A percentile compares a stretch with the other conserved stretches of the same genome.
These are phyloP conservation scores for Acmispon strigosus DNA, from an alignment of 306 rosid genomes.

Conservation along the genomic window DNA sequence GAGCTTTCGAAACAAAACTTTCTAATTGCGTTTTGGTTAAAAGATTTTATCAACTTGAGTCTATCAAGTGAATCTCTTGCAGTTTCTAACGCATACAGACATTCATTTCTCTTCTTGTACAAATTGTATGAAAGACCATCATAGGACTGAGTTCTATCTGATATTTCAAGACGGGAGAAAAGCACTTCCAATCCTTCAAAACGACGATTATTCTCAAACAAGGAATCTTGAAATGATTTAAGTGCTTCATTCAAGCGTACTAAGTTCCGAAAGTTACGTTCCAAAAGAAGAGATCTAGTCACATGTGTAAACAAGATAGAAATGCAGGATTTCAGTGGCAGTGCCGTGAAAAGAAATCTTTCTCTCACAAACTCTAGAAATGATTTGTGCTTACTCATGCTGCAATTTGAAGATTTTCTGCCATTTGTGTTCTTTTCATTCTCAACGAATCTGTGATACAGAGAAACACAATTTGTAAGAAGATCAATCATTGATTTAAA, in stretches of 20 bases:
- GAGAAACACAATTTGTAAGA: conserved; percentile 38
- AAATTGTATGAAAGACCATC: neutral
- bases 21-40: neutral
- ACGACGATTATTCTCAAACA: conserved; percentile 21
- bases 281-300: conserved; percentile 15
- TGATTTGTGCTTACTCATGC: conserved; percentile 11
- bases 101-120: conserved; percentile 24
- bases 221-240: conserved; percentile 26
- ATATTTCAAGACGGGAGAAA: neutral
- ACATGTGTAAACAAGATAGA: conserved; percentile 40
- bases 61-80: conserved; percentile 25
- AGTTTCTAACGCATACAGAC: conserved; percentile 25
- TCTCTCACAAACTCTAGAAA: conserved; percentile 39
- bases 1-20: conserved; percentile 49
- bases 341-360: conserved; percentile 3
- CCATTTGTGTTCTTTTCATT: neutral
- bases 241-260: conserved; percentile 10
- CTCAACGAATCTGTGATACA: conserved; percentile 24
- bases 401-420: neutral
- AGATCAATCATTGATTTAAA: conserved; percentile 34
- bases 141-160: neutral
- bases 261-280: conserved; percentile 17
- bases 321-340: conserved; percentile 22
- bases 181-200: conserved; percentile 20
- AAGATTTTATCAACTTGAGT: conserved; percentile 17